Evolutionary conservation across 768 basidiomycete species (phyloP).

Genomic region (Kwoniella pini): DNA sequence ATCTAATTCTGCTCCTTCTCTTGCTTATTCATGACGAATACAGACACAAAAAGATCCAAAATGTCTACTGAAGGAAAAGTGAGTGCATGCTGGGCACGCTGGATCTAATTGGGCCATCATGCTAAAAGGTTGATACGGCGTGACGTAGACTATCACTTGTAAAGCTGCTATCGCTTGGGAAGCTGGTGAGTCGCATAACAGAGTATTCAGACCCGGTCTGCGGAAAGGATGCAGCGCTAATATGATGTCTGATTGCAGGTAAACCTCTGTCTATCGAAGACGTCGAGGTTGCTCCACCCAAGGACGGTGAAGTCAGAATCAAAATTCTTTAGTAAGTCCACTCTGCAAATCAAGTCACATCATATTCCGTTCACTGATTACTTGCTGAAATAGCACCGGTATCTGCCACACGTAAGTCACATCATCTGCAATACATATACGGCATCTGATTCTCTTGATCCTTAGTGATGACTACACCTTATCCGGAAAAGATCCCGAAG

Average conservation of each 20-base stretch:
- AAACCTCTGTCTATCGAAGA: conserved; percentile 75
- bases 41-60: conserved; percentile 4
- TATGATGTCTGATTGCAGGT: conserved; percentile 19
- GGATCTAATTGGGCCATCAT: neutral
- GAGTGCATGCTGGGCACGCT: conserved; percentile 3
- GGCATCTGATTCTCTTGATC: neutral
- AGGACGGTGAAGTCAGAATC: conserved; percentile 87
- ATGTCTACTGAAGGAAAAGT: conserved; percentile 79
- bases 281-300: conserved; percentile 89
- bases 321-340: conserved; percentile 69
- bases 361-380: neutral
- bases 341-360: neutral
- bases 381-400: conserved; percentile 63
- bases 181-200: conserved; percentile 65
- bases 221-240: neutral
- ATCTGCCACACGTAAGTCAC: conserved; percentile 79
- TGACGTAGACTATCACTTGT: conserved; percentile 63
- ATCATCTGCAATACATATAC: too few species aligned
- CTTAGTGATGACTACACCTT: conserved; percentile 84
- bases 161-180: conserved; percentile 97
- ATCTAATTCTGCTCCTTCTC: neutral
- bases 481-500: conserved; percentile 94
- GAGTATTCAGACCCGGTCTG: neutral
- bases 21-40: neutral
- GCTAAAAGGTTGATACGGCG: neutral